Conservation (phyloP, 2,329 filamentous ascomycete genomes). For the Epichloe coenophiala region DNA sequence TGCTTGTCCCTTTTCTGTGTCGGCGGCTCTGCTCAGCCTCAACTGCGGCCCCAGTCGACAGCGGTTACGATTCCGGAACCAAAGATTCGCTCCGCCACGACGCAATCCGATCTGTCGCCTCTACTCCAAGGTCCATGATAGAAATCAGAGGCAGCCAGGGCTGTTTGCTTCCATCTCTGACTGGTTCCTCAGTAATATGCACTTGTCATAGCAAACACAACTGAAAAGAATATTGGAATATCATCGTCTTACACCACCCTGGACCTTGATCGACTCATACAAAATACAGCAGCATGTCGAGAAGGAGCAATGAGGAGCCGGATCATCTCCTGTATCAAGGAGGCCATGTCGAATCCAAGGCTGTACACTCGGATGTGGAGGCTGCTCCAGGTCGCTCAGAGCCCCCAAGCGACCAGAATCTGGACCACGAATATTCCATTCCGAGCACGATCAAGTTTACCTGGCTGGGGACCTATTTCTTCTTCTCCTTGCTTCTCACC, state of each 20-base stretch:
- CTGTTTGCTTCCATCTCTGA: neutral
- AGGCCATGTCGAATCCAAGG: slow-evolving; percentile 18
- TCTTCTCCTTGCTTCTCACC: slow-evolving; percentile 34
- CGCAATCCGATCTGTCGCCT: neutral
- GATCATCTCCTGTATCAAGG: slow-evolving; percentile 18
- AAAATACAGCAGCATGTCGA: slow-evolving; percentile 17
- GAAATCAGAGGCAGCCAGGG: neutral
- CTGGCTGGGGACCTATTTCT: slow-evolving; percentile 39
- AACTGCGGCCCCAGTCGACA: neutral
- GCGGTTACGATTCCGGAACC: neutral
- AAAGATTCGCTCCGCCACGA: slow-evolving; percentile 1
- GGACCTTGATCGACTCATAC: neutral
- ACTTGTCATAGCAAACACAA: neutral
- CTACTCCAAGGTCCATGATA: neutral
- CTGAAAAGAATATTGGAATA: neutral
- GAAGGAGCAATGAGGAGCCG: slow-evolving; percentile 18
- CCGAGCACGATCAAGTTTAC: slow-evolving; percentile 32
- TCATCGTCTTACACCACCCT: neutral
- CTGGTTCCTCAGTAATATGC: neutral
- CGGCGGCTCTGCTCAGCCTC: neutral
- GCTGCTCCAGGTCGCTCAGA: slow-evolving; percentile 16
- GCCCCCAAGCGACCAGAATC: slow-evolving; percentile 18
- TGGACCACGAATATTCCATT: slow-evolving; percentile 32
- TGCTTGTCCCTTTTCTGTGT: neutral
- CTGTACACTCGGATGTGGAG: slow-evolving; percentile 19